Evolutionary conservation across 179 eudicot species (phyloP), one percentile per base, ranked within the genome.

Genomic region (Corrigiola litoralis): DNA sequence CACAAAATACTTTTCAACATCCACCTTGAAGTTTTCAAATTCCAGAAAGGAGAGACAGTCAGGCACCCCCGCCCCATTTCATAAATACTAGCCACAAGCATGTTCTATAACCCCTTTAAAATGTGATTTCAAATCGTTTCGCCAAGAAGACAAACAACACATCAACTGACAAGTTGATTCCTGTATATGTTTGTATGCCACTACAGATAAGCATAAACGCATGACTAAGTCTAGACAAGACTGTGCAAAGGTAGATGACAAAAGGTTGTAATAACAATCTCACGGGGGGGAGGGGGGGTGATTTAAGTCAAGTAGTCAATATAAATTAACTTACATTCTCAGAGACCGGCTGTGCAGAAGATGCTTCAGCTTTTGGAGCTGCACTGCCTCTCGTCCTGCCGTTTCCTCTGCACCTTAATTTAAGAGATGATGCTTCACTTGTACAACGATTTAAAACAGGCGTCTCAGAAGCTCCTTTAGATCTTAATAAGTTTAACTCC

Each of bases 331-430:
- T 70, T 42, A 75, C 79, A 59, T 65, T 72, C 53, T 45, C 58
- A 21, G 55, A 24, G 31, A 18, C 56, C 32, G 27, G 40, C 58
- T 33, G 61, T 17, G 59, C 12, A 24, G 80, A 66, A 48, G 72
- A 56, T 51, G 72, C 41, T 63, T 68, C 82, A 58, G 62, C 71
- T 65, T 85, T 79, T 40, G 56, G 62, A 52, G 7, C 36, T 40
- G 33, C 36, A 58, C 16, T 42, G 17, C 66, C 67, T 49, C 32
- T 64, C 57, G 45, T 41, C 14, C 20, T 41, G 48, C 37, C 37
- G 28, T 57, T 69, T 62, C 31, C 29, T 67, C 18, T 63, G 25
- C 58, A 40, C 16, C 73, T 74, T 27, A 24, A 41, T 53, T 55
- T 56, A 25, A 57, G 50, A 38, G 66, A 63, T 31, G 56, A 33